A percentile compares a stretch with the other conserved stretches of the same genome.
Conservation (phyloP, 345 rosid species). For the Brassica carinata region DNA sequence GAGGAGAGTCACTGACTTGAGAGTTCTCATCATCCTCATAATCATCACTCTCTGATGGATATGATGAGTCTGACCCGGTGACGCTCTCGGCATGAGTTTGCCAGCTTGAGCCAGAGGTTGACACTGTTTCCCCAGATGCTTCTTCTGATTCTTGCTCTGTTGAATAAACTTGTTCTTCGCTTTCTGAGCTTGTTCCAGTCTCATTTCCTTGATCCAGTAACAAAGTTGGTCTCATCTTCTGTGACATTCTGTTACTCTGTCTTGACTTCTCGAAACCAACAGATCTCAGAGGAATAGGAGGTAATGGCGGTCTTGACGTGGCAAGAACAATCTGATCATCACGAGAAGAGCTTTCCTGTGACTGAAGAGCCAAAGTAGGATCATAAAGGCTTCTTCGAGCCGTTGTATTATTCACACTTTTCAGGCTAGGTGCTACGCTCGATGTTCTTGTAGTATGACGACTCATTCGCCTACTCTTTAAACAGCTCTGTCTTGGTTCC, state of each 20-base stretch:
- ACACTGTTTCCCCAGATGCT: not conserved
- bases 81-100: conserved; percentile 34
- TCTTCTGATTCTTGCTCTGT: conserved; percentile 22
- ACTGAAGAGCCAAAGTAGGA: not conserved
- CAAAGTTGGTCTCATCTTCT: conserved; percentile 37
- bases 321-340: conserved; percentile 14
- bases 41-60: conserved; percentile 23
- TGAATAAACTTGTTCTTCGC: conserved; percentile 20
- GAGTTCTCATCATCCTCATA: not conserved
- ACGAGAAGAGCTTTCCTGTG: not conserved
- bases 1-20: conserved; percentile 26
- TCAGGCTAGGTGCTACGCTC: not conserved
- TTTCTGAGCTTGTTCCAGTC: conserved; percentile 25
- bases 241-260: conserved; percentile 7
- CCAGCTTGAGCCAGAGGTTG: conserved; percentile 38
- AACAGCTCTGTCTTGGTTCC: conserved; percentile 20
- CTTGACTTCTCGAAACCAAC: conserved; percentile 20
- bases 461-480: conserved; percentile 13
- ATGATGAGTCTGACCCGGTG: conserved; percentile 33
- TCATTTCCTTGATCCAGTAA: conserved; percentile 25
- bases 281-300: conserved; percentile 20
- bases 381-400: conserved; percentile 14
- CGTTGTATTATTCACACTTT: conserved; percentile 10
- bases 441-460: not conserved
- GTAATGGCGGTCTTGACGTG: conserved; percentile 15